Evolutionary conservation across 2,329 filamentous ascomycete genomes (phyloP).

Genomic region (Monilinia laxa): DNA sequence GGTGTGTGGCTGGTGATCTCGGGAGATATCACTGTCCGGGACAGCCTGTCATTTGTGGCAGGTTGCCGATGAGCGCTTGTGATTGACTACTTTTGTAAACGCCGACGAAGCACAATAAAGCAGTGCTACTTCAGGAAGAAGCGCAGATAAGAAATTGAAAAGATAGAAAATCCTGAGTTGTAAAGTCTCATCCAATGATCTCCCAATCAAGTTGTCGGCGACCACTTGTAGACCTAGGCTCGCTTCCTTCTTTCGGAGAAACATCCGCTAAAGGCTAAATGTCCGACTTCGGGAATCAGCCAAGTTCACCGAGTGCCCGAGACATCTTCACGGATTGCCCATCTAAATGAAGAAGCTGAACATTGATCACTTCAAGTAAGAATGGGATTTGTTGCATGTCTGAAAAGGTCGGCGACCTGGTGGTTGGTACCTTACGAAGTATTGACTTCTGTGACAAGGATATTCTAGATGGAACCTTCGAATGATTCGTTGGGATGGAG

Average conservation of each 20-base stretch:
- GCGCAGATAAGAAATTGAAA: background rate
- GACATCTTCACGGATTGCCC: constrained; percentile 2
- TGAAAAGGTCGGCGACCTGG: too few species aligned
- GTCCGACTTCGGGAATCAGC: background rate
- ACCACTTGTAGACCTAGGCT: background rate
- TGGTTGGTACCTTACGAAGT: too few species aligned
- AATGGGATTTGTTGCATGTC: constrained; percentile 9
- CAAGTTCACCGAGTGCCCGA: background rate
- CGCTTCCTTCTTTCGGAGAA: constrained; percentile 14
- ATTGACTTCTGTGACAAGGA: too few species aligned
- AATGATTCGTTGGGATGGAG: too few species aligned
- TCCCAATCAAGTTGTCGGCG: constrained; percentile 9
- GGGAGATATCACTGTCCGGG: background rate
- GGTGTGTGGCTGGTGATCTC: background rate
- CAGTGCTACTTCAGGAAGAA: background rate
- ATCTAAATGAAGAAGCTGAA: constrained; percentile 13
- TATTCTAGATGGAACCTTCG: too few species aligned
- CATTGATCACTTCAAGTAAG: background rate
- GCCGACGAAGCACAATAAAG: background rate
- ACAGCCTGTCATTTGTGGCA: background rate
- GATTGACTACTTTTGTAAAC: background rate
- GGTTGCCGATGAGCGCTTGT: background rate
- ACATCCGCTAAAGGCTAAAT: background rate
- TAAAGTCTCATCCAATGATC: background rate
- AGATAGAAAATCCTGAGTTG: background rate